Evolutionary conservation across 1,284 basidiomycete genomes (phyloP).

Genomic region (Fomes fomentarius): DNA sequence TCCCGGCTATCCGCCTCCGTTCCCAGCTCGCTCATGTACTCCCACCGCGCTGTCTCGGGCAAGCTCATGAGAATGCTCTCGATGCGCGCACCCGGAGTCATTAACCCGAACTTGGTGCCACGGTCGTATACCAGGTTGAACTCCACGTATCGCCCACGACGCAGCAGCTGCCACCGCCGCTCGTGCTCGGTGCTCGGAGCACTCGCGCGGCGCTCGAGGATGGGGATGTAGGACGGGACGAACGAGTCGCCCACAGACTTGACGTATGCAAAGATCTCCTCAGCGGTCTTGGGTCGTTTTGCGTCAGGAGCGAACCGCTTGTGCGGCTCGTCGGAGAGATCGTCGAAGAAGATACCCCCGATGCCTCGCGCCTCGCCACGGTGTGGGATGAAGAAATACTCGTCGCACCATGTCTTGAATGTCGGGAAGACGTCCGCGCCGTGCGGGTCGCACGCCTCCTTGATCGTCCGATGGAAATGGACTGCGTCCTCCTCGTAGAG

Average conservation of each 20-base stretch:
- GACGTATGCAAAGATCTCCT: constrained; percentile 80
- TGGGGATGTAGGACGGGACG: constrained; percentile 87
- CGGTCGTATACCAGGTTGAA: constrained; percentile 93
- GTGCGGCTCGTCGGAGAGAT: constrained; percentile 70
- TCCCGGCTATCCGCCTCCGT: constrained; percentile 71
- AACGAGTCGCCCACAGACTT: constrained; percentile 76
- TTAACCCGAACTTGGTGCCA: constrained; percentile 87
- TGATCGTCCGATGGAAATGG: constrained; percentile 87
- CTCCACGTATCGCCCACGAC: constrained; percentile 91
- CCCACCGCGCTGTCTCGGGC: constrained; percentile 91
- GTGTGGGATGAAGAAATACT: constrained; percentile 96
- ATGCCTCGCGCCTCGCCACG: constrained; percentile 89
- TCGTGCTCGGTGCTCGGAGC: constrained; percentile 65
- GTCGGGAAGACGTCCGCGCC: constrained; percentile 72
- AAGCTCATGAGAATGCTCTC: constrained; percentile 95
- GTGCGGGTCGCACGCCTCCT: constrained; percentile 78
- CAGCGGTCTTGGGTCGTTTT: constrained; percentile 52
- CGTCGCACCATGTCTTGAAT: constrained; percentile 97
- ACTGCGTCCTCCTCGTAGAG: constrained; percentile 86
- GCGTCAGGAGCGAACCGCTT: constrained; percentile 51
- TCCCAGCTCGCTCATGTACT: constrained; percentile 88
- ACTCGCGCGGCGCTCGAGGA: constrained; percentile 63
- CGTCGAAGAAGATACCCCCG: constrained; percentile 97
- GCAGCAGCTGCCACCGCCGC: constrained; percentile 88
- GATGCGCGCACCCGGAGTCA: constrained; percentile 88